Percentiles rank a stretch among this genome's conserved stretches.
phyloP scores from a whole-genome alignment of 177 flowering plant species.

The Telopea speciosissima region DNA sequence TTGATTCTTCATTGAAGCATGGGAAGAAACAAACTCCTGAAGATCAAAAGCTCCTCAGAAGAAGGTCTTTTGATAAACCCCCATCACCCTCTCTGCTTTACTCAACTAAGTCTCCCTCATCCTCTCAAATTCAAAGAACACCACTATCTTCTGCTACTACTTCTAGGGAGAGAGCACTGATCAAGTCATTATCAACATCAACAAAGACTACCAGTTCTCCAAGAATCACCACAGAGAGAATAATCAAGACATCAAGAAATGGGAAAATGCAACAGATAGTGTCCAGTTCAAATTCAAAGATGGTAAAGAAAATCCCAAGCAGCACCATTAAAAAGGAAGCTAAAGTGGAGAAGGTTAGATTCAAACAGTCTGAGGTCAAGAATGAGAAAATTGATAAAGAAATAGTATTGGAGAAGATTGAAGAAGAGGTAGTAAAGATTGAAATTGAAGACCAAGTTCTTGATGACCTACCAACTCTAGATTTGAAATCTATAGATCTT shows the following conservation, averaged over 20 bases:
- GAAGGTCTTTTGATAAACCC: conserved; percentile 42
- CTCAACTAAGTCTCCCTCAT: conserved; percentile 20
- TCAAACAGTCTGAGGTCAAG: not conserved
- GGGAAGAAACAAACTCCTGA: conserved; percentile 17
- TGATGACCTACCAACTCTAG: not conserved
- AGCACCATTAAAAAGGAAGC: not conserved
- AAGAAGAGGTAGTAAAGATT: not conserved
- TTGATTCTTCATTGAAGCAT: conserved; percentile 12
- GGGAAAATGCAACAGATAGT: conserved; percentile 1
- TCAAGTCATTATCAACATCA: conserved; percentile 14
- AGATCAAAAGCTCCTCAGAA: conserved; percentile 15
- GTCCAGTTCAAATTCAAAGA: not conserved
- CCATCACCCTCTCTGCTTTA: conserved; percentile 12
- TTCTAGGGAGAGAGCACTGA: conserved; percentile 7
- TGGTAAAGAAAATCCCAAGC: conserved; percentile 8
- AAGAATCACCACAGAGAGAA: conserved; percentile 13
- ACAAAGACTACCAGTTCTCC: not conserved
- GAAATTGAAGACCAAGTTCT: not conserved
- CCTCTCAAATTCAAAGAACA: conserved; percentile 12
- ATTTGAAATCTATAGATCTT: not conserved
- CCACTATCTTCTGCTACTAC: not conserved
- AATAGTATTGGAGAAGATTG: not conserved
- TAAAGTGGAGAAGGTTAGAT: too few relatives aligned
- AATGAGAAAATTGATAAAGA: not conserved
- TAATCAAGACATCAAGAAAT: conserved; percentile 2